Evolutionary conservation across 805 yeast genomes (phyloP), one percentile per base, ranked within the genome.

Genomic region (Saccharomycopsis microspora): DNA sequence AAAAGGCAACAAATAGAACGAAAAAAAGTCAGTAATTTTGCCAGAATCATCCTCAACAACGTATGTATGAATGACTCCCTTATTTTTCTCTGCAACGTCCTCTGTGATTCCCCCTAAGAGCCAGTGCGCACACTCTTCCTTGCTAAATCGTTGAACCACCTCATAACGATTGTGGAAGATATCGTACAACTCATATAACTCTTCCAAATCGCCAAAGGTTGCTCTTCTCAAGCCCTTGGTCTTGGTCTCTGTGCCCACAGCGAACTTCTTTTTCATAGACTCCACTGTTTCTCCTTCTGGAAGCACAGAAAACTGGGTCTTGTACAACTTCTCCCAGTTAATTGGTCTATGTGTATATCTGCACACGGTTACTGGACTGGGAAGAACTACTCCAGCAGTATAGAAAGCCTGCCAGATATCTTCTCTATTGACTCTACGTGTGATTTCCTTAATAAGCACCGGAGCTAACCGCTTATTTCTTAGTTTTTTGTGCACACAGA

Each of bases 401-500:
- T 86, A 87, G 51, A 93, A 72, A 0, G 97, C 98, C 64, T 89
- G 97, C 96, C 97, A 93, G 51, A 89, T 84, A 50, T 85, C 77
- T 41, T 73, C 71, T 53, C 76, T 73, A 65, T 93, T 90, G 54
- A 93, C 93, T 56, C 97, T 74, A 61, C 98, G 75, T 3, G 97
- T 93, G 55, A 93, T 83, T 64, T 93, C 98, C 59, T 85, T 85
- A 64, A 93, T 93, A 58, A 93, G 69, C 8, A 93, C 84, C 1
- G 98, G 98, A 0, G 98, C 89, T 61, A 93, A 72, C 58, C 98
- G 79, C 64, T 93, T 93, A n/a, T 87, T 74, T 60, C 98, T 75
- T 56, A 93, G 72, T 64, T 90, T 86, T 66, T 93, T 93, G 67
- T 93, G 98, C 44, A 93, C 85, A 61, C 96, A 87, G 57, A 93